Percentiles rank a stretch among this genome's conserved stretches.
Conservation (phyloP, 2,329 filamentous ascomycete genomes). For the Sporothrix dimorphospora region DNA sequence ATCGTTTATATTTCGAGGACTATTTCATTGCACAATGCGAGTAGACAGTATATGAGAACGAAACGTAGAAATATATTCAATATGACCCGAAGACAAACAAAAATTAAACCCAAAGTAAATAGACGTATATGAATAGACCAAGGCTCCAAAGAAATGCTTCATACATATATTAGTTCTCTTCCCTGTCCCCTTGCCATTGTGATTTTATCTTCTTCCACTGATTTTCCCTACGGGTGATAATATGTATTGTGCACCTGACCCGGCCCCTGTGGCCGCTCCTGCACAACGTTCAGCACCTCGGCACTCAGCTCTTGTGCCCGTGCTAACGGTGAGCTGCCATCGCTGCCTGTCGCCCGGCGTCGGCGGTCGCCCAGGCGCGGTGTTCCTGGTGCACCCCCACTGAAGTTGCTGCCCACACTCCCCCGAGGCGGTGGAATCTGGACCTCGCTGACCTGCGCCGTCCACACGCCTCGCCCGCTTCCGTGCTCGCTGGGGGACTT, state of each 20-base stretch:
- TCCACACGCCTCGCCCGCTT: slow-evolving; percentile 37
- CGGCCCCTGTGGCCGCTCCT: not conserved
- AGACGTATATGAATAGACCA: not conserved
- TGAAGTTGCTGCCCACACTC: not conserved
- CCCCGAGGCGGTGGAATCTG: slow-evolving; percentile 32
- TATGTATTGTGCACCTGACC: slow-evolving; percentile 27
- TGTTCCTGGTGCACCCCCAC: not conserved
- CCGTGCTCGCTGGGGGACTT: slow-evolving; percentile 36
- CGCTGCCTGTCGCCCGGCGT: slow-evolving; percentile 26
- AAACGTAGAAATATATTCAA: not conserved
- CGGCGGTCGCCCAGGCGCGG: not conserved
- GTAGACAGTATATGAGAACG: too few species aligned
- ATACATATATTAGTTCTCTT: not conserved
- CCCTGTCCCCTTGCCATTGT: not conserved
- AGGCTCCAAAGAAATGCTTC: not conserved
- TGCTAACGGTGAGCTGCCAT: not conserved
- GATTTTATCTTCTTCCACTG: too few species aligned
- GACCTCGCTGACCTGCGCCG: slow-evolving; percentile 43
- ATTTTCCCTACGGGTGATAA: slow-evolving; percentile 27
- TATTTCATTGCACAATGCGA: too few species aligned
- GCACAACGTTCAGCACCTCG: not conserved
- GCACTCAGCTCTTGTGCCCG: slow-evolving; percentile 30
- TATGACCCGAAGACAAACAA: too few species aligned
- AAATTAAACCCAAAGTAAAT: not conserved
- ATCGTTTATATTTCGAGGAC: too few species aligned